phyloP scores from a whole-genome alignment of 1,284 basidiomycete species.

The Jaminaea rosea region DNA sequence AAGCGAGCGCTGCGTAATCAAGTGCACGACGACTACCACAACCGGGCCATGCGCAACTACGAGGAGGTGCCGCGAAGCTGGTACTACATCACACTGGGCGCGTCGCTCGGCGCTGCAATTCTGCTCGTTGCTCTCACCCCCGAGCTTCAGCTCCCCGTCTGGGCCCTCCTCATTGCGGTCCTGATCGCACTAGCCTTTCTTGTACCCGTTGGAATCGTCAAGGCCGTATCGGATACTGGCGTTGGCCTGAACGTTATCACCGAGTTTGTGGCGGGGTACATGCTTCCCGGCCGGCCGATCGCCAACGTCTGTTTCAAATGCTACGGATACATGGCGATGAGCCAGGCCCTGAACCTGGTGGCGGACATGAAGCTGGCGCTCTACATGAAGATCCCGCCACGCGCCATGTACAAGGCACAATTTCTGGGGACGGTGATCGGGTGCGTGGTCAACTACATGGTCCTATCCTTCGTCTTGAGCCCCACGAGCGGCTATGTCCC shows the following conservation, averaged over 20 bases:
- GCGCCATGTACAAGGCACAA: slow-evolving; percentile 52
- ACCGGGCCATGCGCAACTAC: slow-evolving; percentile 42
- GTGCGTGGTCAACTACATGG: slow-evolving; percentile 48
- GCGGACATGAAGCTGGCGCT: slow-evolving; percentile 51
- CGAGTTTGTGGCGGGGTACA: slow-evolving; percentile 50
- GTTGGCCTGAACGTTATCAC: slow-evolving; percentile 51
- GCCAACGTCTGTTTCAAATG: slow-evolving; percentile 47
- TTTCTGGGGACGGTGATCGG: slow-evolving; percentile 51
- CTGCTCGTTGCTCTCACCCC: slow-evolving; percentile 50
- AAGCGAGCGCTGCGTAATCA: slow-evolving; percentile 48
- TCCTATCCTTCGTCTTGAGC: slow-evolving; percentile 38
- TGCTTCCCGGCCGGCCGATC: slow-evolving; percentile 53
- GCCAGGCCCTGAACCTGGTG: slow-evolving; percentile 48
- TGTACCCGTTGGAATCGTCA: slow-evolving; percentile 50
- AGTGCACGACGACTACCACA: slow-evolving; percentile 44
- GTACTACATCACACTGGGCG: slow-evolving; percentile 38
- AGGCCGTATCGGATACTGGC: slow-evolving; percentile 51
- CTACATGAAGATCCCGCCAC: slow-evolving; percentile 47
- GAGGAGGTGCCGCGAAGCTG: slow-evolving; percentile 37
- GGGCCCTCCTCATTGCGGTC: slow-evolving; percentile 51
- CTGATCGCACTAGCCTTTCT: slow-evolving; percentile 49
- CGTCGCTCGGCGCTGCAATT: slow-evolving; percentile 44
- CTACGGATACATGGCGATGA: slow-evolving; percentile 49
- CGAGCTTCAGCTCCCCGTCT: slow-evolving; percentile 51
- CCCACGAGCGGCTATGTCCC: slow-evolving; percentile 34